Base-by-base conservation (phyloP, 192 early-diverging fungal genomes). In the Entomortierella chlamydospora region DNA sequence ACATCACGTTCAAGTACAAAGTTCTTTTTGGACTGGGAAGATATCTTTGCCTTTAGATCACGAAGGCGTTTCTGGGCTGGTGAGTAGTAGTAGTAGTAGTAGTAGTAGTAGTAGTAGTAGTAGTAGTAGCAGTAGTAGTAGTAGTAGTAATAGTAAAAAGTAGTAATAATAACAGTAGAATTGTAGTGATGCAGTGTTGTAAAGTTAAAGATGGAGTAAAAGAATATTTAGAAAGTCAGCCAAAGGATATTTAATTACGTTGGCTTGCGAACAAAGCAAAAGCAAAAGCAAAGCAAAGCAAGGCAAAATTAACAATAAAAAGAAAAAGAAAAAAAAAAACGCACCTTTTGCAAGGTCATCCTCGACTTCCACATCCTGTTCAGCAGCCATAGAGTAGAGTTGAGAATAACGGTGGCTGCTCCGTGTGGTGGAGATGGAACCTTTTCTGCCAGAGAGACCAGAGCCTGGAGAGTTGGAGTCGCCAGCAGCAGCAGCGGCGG, bases 1-100 rank as follows among this genome's bases (percentile, higher is more conserved):
- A 96, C 95, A 84, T 97, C 96, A 55, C 95, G 86, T 70, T 97
- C 96, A 11, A 96, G 88, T 68, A 95, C 82, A 87, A 97, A 97
- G 85, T 97, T 97, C 77, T 93, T 95, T 82, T 97, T 97, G 15
- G 94, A 96, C 81, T 97, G 96, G 20, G 90, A 81, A n/a, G 96
- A 97, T 51, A 97, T 96, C 51, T 91, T 88, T 39, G 89, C 84
- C 82, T 97, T 97, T 49, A 97, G 84, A 63, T 96, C 94, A 41
- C 94, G 86, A 51, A 97, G 86, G 18, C 87, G 86, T 60, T 91
- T 88, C 82, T 97, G 96, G 7, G 94, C 96, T 93, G 25, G 47
- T 37, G 10, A 52, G 60, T n/a, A n/a, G n/a, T n/a, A n/a, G n/a
- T n/a, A n/a, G n/a, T n/a, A n/a, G n/a, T n/a, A n/a, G n/a, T n/a